Base-by-base conservation (phyloP, 2,329 filamentous ascomycete species). In the Arthrinium phaeospermum region DNA sequence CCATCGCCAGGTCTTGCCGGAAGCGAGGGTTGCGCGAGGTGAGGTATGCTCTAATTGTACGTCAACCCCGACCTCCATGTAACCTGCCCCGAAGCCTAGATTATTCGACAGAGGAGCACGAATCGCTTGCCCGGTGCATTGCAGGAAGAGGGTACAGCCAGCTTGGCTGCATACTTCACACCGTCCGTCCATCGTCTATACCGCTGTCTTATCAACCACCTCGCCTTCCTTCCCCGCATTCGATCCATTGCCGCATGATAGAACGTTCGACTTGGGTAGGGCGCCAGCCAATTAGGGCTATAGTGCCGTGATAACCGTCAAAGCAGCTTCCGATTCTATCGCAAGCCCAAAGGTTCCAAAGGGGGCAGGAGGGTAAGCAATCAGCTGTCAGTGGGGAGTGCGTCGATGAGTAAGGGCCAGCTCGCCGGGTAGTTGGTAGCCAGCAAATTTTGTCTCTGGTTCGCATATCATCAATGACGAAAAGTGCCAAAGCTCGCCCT, bases 401-500 rank as follows among this genome's bases (percentile, higher is more conserved):
- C 41, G 30, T n/a, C 30, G 57, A 64, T 41, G 57, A 64, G 57
- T 64, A 64, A 64, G 34, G 19, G 22, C 57, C 57, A 22, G 41
- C 53, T 37, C 30, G 6, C 53, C 27, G 51, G 51, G 14, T 34
- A 34, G 51, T 12, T 24, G 19, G 16, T n/a, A 8, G 46, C 27
- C 51, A 57, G 51, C 30, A 30, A 37, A 37, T 30, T 37, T 8
- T n/a, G 53, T 30, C 51, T 53, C 47, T 51, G 49, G 49, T 53
- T 16, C 53, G 34, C 57, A 64, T 64, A 64, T 64, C 57, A 41
- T 41, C 57, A 64, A 41, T 64, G 57, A 64, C 57, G 57, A 64
- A 41, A 37, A 37, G 30, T n/a, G 10, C 30, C 30, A 30, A 22
- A 64, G 57, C 19, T 14, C 57, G 30, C 22, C 12, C 24, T n/a